Conservation (phyloP, 2,329 filamentous ascomycete species). For the Trichoderma atroviride region DNA sequence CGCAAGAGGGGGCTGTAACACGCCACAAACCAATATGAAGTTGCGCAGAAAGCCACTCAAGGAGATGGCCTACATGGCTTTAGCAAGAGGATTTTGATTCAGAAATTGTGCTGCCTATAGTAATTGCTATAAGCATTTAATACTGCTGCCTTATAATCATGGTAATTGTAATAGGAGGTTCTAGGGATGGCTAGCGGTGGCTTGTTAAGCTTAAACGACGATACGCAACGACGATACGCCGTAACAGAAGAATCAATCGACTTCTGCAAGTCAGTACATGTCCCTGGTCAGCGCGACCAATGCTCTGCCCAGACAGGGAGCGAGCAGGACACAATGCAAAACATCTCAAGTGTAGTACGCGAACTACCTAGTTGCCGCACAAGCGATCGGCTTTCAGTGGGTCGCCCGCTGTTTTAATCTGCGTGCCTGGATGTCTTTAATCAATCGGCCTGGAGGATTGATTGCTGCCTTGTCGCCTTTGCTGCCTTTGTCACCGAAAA, state of each 20-base stretch:
- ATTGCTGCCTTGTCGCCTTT: neutral
- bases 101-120: neutral
- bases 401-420: neutral
- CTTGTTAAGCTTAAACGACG: conserved; percentile 11
- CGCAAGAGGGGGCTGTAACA: neutral
- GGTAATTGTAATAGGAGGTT: neutral
- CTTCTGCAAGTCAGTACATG: neutral
- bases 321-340: neutral
- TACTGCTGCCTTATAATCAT: neutral
- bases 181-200: neutral
- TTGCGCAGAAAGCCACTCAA: neutral
- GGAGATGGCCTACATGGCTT: neutral
- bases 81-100: neutral
- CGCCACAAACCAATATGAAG: neutral
- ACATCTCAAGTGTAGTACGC: neutral
- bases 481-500: neutral
- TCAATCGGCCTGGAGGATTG: neutral
- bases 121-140: neutral
- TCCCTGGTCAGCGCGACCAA: neutral
- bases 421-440: neutral
- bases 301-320: neutral
- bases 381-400: conserved; percentile 3
- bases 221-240: neutral
- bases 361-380: neutral
- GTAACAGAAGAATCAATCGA: neutral